phyloP scores from a whole-genome alignment of 2,329 filamentous ascomycete species.

The Paraphaeosphaeria minitans region DNA sequence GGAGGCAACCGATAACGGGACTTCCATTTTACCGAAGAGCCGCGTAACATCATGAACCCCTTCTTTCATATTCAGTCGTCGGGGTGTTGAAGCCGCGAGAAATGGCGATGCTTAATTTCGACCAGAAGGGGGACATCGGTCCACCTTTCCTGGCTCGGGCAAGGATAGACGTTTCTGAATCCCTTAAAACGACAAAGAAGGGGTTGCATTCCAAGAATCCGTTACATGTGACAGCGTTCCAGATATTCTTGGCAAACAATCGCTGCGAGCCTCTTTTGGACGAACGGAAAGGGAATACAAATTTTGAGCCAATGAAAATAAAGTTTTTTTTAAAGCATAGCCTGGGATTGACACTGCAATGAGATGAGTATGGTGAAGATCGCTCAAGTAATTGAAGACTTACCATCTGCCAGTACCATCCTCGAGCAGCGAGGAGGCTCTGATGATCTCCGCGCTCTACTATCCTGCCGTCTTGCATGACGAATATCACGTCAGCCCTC shows the following conservation, averaged over 20 bases:
- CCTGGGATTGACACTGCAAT: conserved; percentile 10
- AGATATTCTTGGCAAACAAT: conserved; percentile 2
- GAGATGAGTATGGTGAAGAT: not conserved
- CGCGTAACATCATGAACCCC: not conserved
- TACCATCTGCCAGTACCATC: conserved; percentile 21
- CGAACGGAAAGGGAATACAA: not conserved
- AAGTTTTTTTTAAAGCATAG: not conserved
- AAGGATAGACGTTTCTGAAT: not conserved
- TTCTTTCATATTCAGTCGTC: not conserved
- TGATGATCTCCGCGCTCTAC: conserved; percentile 31
- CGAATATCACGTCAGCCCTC: conserved; percentile 49
- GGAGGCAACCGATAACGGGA: conserved; percentile 1
- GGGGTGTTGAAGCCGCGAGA: not conserved
- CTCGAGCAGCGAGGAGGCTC: conserved; percentile 3
- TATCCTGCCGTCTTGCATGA: conserved; percentile 46
- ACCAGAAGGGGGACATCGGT: not conserved
- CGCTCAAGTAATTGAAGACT: not conserved
- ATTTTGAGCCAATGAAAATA: not conserved
- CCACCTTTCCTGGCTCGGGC: not conserved
- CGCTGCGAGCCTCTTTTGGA: not conserved
- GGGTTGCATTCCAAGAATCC: not conserved
- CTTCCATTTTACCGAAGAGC: conserved; percentile 10
- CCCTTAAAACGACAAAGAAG: not conserved
- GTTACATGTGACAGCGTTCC: conserved; percentile 7
- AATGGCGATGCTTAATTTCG: not conserved